A percentile compares a stretch with the other conserved stretches of the same genome.
These are phyloP conservation scores for Lecanicillium sp. DNA, from an alignment of 2,329 filamentous ascomycete species.

Conservation along the genomic window DNA sequence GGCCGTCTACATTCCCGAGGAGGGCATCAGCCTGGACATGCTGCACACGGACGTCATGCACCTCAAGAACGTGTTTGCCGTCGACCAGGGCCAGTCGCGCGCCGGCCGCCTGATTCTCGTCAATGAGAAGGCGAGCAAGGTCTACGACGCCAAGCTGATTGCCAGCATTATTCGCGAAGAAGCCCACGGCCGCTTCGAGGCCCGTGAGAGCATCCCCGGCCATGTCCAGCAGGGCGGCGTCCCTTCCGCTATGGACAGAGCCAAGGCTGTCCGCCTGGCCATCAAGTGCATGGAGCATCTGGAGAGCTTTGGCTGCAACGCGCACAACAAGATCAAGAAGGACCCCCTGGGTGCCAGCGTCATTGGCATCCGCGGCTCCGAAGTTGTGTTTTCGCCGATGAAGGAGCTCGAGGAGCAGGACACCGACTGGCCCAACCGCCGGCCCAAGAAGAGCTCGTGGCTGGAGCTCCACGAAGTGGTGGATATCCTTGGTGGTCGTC, in stretches of 20 bases:
- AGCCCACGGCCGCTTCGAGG: constrained; percentile 85
- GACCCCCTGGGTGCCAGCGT: constrained; percentile 71
- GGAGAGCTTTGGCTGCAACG: constrained; percentile 64
- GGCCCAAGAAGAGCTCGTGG: constrained; percentile 84
- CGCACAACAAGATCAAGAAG: constrained; percentile 58
- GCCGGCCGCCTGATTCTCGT: constrained; percentile 93
- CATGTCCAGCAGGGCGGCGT: constrained; percentile 93
- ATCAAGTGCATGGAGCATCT: constrained; percentile 93
- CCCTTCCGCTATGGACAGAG: constrained; percentile 92
- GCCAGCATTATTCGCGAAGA: constrained; percentile 95
- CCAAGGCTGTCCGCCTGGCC: constrained; percentile 81
- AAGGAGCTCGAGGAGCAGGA: constrained; percentile 71
- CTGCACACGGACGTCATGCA: constrained; percentile 84
- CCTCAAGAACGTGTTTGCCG: constrained; percentile 74
- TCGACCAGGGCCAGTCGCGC: constrained; percentile 80
- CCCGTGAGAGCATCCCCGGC: constrained; percentile 81
- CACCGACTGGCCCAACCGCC: constrained; percentile 87
- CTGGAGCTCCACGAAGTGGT: constrained; percentile 70
- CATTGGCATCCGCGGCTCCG: constrained; percentile 87
- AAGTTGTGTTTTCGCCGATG: constrained; percentile 82
- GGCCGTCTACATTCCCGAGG: constrained; percentile 94
- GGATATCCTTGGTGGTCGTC: constrained; percentile 73
- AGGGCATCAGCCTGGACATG: constrained; percentile 91
- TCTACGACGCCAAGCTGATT: constrained; percentile 88
- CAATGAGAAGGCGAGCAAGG: constrained; percentile 87